phyloP scores from a whole-genome alignment of 495 filamentous ascomycete genomes.

The Penicillium macrosclerotiorum region DNA sequence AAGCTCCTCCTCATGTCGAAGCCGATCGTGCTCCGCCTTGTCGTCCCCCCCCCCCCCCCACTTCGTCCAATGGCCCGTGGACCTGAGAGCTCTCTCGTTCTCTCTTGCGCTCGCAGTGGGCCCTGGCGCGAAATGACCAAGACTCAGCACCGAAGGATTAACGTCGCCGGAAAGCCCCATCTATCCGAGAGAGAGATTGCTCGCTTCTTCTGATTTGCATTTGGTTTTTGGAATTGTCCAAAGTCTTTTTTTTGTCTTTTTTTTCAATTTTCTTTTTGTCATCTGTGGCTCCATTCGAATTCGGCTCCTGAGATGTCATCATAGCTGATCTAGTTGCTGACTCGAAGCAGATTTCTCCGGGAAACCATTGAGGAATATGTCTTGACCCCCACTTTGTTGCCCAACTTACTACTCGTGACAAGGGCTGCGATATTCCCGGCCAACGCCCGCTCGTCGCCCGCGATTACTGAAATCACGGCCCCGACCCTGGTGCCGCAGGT shows the following conservation, averaged over 20 bases:
- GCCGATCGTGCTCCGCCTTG: conserved; percentile 31
- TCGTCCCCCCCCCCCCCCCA: too few species aligned
- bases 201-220: too few species aligned
- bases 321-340: conserved; percentile 22
- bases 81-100: conserved; percentile 10
- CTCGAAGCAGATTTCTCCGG: conserved; percentile 69
- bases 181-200: conserved; percentile 11
- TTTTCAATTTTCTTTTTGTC: conserved; percentile 10
- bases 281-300: conserved; percentile 6
- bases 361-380: conserved; percentile 64
- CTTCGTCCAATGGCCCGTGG: conserved; percentile 14
- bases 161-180: conserved; percentile 11
- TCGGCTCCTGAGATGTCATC: conserved; percentile 19
- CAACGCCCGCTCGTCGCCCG: conserved; percentile 53
- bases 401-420: conserved; percentile 67
- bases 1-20: conserved; percentile 32
- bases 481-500: conserved; percentile 27
- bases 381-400: conserved; percentile 64
- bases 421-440: conserved; percentile 77
- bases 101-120: conserved; percentile 5
- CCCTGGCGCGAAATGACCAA: too few species aligned
- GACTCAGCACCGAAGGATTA: too few species aligned
- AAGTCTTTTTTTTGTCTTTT: conserved; percentile 14
- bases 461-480: conserved; percentile 20
- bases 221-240: too few species aligned